These are phyloP conservation scores for Fusarium odoratissimum DNA, from an alignment of 2,329 filamentous ascomycete species.

Conservation along the genomic window DNA sequence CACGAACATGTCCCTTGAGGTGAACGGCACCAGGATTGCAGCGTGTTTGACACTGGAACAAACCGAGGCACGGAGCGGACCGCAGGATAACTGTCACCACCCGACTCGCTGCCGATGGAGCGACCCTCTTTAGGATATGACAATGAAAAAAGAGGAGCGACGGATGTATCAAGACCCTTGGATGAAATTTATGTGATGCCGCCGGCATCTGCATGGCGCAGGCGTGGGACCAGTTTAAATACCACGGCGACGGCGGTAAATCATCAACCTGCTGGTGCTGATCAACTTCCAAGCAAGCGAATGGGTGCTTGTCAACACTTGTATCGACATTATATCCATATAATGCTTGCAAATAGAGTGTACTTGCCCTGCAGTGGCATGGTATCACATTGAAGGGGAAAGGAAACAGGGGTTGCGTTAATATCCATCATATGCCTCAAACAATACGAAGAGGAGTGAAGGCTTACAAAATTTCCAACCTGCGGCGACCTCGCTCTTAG, in stretches of 20 bases:
- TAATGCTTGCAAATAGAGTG: not conserved
- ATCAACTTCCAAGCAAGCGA: not conserved
- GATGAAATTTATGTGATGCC: conserved; percentile 6
- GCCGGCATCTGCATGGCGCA: conserved; percentile 14
- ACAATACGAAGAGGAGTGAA: not conserved
- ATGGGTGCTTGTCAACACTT: not conserved
- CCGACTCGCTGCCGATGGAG: not conserved
- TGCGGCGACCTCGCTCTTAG: conserved; percentile 13
- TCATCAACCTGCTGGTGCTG: conserved; percentile 26
- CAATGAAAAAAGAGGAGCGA: not conserved
- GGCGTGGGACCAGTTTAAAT: conserved; percentile 25
- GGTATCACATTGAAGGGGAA: not conserved
- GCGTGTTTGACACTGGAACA: conserved; percentile 3
- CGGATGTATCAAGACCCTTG: not conserved
- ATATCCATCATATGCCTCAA: not conserved
- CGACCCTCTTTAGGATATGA: conserved; percentile 1
- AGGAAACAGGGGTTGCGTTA: not conserved
- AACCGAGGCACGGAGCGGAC: conserved; percentile 19
- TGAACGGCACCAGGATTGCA: not conserved
- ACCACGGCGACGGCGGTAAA: conserved; percentile 35
- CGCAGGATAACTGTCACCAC: conserved; percentile 20
- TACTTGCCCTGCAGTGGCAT: not conserved
- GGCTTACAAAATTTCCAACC: not conserved
- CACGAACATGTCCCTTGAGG: not conserved
- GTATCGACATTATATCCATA: not conserved